Evolutionary conservation across 306 rosid species (phyloP).

Genomic region (Amphicarpaea edgeworthii): DNA sequence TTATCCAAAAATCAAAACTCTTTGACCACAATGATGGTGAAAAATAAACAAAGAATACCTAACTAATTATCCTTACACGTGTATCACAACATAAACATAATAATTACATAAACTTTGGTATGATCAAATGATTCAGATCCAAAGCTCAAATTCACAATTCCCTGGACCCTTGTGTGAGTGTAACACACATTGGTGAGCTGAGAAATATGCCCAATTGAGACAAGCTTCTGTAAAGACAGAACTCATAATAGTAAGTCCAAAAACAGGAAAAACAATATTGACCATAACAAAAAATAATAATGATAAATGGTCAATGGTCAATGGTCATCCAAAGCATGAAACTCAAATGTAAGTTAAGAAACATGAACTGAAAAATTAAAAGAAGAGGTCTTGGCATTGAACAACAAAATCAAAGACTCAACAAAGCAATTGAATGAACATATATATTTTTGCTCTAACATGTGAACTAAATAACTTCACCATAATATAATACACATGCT

Average conservation of each 20-base stretch:
- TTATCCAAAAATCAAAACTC: slow-evolving; percentile 38
- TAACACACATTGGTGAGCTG: slow-evolving; percentile 25
- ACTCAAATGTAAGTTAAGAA: slow-evolving; percentile 19
- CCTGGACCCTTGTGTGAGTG: background rate
- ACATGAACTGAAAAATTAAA: background rate
- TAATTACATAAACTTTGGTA: background rate
- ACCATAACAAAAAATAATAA: background rate
- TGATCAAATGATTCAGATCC: slow-evolving; percentile 3
- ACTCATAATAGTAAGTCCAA: background rate
- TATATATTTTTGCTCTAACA: background rate
- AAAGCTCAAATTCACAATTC: background rate
- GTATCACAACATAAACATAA: background rate
- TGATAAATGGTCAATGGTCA: background rate
- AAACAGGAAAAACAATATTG: background rate
- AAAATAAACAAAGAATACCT: slow-evolving; percentile 24
- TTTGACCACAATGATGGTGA: slow-evolving; percentile 24
- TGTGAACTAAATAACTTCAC: slow-evolving; percentile 13
- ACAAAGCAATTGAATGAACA: background rate
- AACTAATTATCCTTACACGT: background rate
- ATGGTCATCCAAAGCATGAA: background rate
- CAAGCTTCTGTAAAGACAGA: background rate
- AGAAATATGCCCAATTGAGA: slow-evolving; percentile 4
- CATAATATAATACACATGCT: too few species aligned
- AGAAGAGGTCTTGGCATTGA: background rate
- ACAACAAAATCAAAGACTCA: background rate